These are phyloP conservation scores for Aegilops umbellulata DNA, from an alignment of 176 grass and related monocot species.

Conservation along the genomic window DNA sequence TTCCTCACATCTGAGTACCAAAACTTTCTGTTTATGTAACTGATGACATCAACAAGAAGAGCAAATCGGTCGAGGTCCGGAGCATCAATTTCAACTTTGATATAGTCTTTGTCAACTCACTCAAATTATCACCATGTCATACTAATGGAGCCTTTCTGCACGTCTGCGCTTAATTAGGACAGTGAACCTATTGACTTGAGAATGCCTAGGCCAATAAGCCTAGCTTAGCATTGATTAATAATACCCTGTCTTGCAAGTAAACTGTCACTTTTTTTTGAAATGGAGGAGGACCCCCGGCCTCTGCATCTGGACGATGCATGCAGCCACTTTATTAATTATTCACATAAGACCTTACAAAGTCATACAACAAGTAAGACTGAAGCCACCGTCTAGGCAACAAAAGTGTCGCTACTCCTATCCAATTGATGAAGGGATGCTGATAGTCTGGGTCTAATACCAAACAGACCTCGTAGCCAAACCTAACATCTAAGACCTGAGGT, in stretches of 20 bases:
- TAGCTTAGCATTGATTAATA: not conserved
- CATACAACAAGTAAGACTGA: too few relatives aligned
- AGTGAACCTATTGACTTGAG: constrained; percentile 8
- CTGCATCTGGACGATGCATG: too few relatives aligned
- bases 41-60: constrained; percentile 8
- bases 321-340: too few relatives aligned
- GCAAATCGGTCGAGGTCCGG: not conserved
- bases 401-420: too few relatives aligned
- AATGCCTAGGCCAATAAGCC: not conserved
- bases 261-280: too few relatives aligned
- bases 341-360: too few relatives aligned
- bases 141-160: constrained; percentile 13
- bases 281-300: too few relatives aligned
- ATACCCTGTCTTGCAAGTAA: not conserved
- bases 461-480: too few relatives aligned
- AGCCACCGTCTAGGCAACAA: too few relatives aligned
- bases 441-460: too few relatives aligned
- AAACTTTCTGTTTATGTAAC: not conserved
- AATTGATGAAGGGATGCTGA: too few relatives aligned
- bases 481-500: too few relatives aligned
- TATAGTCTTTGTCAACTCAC: constrained; percentile 28
- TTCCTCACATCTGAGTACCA: not conserved
- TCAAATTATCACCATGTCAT: not conserved
- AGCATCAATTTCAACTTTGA: constrained; percentile 18
- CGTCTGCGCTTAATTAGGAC: constrained; percentile 16